Evolutionary conservation across 768 basidiomycete species (phyloP).

Genomic region (Collybia mongolica): DNA sequence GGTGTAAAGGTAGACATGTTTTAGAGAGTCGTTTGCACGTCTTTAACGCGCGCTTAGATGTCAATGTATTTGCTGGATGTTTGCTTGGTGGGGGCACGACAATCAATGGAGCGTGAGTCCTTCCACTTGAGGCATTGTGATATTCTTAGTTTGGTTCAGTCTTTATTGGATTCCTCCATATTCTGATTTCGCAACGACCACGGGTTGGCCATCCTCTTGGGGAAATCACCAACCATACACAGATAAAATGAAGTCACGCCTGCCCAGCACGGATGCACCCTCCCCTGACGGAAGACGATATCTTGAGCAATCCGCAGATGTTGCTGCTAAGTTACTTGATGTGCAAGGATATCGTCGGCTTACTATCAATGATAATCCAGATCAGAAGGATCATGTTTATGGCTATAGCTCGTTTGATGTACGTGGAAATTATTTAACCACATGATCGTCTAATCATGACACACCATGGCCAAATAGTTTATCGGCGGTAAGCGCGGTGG

Average conservation of each 20-base stretch:
- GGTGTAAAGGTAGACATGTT: constrained; percentile 51
- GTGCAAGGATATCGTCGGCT: constrained; percentile 48
- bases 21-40: too few relatives aligned
- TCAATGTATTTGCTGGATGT: constrained; percentile 64
- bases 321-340: constrained; percentile 42
- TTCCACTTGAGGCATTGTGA: not conserved
- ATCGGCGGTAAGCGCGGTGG: constrained; percentile 49
- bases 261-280: constrained; percentile 57
- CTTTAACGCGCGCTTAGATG: constrained; percentile 32
- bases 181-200: constrained; percentile 45
- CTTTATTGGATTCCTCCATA: constrained; percentile 56
- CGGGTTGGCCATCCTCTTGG: constrained; percentile 60
- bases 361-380: constrained; percentile 55
- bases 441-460: not conserved
- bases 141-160: constrained; percentile 16
- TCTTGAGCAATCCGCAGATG: constrained; percentile 46
- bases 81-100: constrained; percentile 62
- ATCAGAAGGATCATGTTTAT: constrained; percentile 57
- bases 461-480: constrained; percentile 27
- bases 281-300: constrained; percentile 62
- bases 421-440: constrained; percentile 8
- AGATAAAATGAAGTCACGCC: constrained; percentile 42
- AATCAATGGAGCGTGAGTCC: constrained; percentile 59
- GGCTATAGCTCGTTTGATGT: constrained; percentile 51
- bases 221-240: constrained; percentile 50